phyloP scores from a whole-genome alignment of 2,329 filamentous ascomycete species.

The Aspergillus hortae region DNA sequence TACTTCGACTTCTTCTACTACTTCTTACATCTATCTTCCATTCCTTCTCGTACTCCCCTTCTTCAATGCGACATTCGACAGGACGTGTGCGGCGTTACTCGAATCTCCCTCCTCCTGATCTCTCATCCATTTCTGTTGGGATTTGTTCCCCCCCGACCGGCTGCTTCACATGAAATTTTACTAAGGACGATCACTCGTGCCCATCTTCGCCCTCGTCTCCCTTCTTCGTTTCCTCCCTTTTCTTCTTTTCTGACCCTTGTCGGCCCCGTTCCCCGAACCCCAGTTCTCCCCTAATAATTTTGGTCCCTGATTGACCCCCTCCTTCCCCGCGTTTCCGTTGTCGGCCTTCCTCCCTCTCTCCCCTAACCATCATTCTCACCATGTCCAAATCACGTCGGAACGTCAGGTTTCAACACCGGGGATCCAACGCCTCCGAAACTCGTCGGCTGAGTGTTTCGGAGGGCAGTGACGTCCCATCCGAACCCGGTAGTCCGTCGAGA shows the following conservation, averaged over 20 bases:
- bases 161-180: conserved; percentile 32
- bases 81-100: background rate
- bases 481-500: conserved; percentile 49
- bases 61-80: conserved; percentile 1
- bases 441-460: conserved; percentile 55
- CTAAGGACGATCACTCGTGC: conserved; percentile 17
- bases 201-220: conserved; percentile 7
- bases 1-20: conserved; percentile 2
- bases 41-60: background rate
- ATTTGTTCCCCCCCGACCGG: conserved; percentile 18
- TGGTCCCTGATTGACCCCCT: conserved; percentile 10
- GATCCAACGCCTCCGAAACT: conserved; percentile 41
- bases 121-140: background rate
- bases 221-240: conserved; percentile 7
- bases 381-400: conserved; percentile 56
- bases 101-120: background rate
- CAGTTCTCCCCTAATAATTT: conserved; percentile 2
- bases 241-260: conserved; percentile 3
- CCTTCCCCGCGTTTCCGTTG: conserved; percentile 18
- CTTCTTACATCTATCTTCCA: conserved; percentile 8
- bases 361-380: conserved; percentile 19
- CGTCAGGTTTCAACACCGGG: conserved; percentile 58
- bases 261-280: conserved; percentile 10
- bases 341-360: conserved; percentile 14
- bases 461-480: conserved; percentile 50